Percentiles rank a stretch among this genome's conserved stretches.
phyloP scores from a whole-genome alignment of 352 stramenopile genomes.

The Thalassiosira pacifica region DNA sequence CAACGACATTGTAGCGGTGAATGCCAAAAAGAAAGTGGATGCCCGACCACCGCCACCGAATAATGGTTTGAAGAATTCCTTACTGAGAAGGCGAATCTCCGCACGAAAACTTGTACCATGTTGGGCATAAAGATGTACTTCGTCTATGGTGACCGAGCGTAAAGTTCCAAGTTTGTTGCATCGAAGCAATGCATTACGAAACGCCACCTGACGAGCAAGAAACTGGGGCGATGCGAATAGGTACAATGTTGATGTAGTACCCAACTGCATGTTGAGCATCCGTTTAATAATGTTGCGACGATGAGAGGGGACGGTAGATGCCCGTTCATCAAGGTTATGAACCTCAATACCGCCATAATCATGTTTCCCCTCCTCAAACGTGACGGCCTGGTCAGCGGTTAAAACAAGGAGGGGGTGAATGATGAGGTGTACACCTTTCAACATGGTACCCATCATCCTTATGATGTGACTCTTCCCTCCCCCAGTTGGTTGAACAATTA shows the following conservation, averaged over 20 bases:
- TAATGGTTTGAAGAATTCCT: neutral
- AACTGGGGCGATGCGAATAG: constrained; percentile 14
- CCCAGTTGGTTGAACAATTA: neutral
- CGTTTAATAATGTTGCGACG: neutral
- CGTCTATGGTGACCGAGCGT: neutral
- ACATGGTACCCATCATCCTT: neutral
- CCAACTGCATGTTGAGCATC: neutral
- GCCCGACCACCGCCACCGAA: neutral
- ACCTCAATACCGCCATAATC: neutral
- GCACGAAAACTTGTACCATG: neutral
- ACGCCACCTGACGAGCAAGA: neutral
- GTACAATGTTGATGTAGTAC: constrained; percentile 3
- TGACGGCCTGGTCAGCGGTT: neutral
- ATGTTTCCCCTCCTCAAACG: neutral
- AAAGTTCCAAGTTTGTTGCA: constrained; percentile 3
- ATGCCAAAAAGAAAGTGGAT: neutral
- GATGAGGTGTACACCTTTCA: constrained; percentile 3
- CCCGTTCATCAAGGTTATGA: constrained; percentile 5
- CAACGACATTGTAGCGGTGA: neutral
- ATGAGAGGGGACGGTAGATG: neutral
- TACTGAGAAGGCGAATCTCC: neutral
- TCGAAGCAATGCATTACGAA: neutral
- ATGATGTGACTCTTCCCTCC: constrained; percentile 17
- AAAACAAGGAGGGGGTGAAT: neutral
- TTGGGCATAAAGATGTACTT: constrained; percentile 6